These are phyloP conservation scores for Fusarium pilosicola DNA, from an alignment of 2,329 filamentous ascomycete species.

Conservation along the genomic window DNA sequence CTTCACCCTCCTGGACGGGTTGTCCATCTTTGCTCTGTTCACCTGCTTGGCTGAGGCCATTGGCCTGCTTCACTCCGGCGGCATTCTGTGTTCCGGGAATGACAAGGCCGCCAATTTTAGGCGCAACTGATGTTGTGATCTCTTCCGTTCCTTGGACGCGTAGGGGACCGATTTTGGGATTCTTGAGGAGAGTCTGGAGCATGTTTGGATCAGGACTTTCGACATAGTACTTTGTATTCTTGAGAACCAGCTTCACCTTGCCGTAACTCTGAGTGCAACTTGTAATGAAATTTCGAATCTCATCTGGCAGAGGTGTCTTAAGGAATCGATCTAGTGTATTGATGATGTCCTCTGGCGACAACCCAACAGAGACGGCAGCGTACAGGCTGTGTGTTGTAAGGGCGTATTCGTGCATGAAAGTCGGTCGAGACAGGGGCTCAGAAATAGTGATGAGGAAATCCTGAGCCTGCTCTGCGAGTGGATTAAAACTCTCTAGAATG, in stretches of 20 bases:
- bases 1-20: slow-evolving; percentile 69
- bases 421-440: slow-evolving; percentile 89
- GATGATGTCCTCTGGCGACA: slow-evolving; percentile 90
- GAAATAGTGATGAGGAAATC: slow-evolving; percentile 97
- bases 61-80: slow-evolving; percentile 83
- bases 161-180: slow-evolving; percentile 81
- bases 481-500: slow-evolving; percentile 93
- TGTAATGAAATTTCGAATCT: slow-evolving; percentile 79
- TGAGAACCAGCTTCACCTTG: slow-evolving; percentile 93
- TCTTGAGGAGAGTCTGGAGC: slow-evolving; percentile 85
- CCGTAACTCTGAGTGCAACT: slow-evolving; percentile 90
- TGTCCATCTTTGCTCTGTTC: slow-evolving; percentile 59
- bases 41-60: slow-evolving; percentile 48
- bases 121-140: slow-evolving; percentile 82
- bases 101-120: slow-evolving; percentile 86
- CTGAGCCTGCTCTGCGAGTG: slow-evolving; percentile 85
- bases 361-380: slow-evolving; percentile 93
- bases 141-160: slow-evolving; percentile 77
- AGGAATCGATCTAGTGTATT: slow-evolving; percentile 87
- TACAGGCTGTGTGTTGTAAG: slow-evolving; percentile 94
- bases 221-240: slow-evolving; percentile 93
- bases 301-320: slow-evolving; percentile 86
- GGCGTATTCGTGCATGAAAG: slow-evolving; percentile 91
- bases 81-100: slow-evolving; percentile 96
- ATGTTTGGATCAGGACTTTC: slow-evolving; percentile 91